Evolutionary conservation across 108 stramenopile species (phyloP).

Genomic region (Conticribra guillardii): DNA sequence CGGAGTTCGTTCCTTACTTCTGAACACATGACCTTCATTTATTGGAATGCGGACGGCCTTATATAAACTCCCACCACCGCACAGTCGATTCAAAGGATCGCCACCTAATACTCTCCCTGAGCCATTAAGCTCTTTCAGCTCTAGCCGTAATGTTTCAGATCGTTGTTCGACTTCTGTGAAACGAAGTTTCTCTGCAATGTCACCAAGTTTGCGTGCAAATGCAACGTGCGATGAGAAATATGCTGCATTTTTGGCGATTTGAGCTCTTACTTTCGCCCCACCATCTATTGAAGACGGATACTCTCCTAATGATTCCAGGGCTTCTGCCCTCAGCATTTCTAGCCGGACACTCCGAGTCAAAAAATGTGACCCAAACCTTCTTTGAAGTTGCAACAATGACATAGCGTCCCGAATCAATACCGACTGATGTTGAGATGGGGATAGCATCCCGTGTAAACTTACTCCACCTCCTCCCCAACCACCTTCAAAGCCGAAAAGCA

Average conservation of each 20-base stretch:
- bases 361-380: constrained; percentile 58
- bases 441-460: constrained; percentile 66
- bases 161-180: constrained; percentile 70
- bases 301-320: constrained; percentile 35
- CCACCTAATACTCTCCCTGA: constrained; percentile 79
- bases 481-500: constrained; percentile 82
- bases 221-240: constrained; percentile 82
- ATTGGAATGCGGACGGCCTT: constrained; percentile 72
- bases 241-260: constrained; percentile 80
- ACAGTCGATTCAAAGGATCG: constrained; percentile 74
- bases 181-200: constrained; percentile 81
- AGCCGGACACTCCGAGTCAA: constrained; percentile 72
- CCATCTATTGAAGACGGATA: constrained; percentile 36
- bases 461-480: constrained; percentile 89
- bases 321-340: constrained; percentile 54
- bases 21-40: constrained; percentile 88
- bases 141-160: constrained; percentile 44
- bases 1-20: constrained; percentile 90
- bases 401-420: constrained; percentile 61
- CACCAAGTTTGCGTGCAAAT: constrained; percentile 79
- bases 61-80: constrained; percentile 35
- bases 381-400: constrained; percentile 60
- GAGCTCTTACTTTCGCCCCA: constrained; percentile 49
- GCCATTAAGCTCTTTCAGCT: constrained; percentile 70
- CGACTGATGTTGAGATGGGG: constrained; percentile 76